Base-by-base conservation (phyloP, 106 monocot species). In the Phalaenopsis aphrodite region DNA sequence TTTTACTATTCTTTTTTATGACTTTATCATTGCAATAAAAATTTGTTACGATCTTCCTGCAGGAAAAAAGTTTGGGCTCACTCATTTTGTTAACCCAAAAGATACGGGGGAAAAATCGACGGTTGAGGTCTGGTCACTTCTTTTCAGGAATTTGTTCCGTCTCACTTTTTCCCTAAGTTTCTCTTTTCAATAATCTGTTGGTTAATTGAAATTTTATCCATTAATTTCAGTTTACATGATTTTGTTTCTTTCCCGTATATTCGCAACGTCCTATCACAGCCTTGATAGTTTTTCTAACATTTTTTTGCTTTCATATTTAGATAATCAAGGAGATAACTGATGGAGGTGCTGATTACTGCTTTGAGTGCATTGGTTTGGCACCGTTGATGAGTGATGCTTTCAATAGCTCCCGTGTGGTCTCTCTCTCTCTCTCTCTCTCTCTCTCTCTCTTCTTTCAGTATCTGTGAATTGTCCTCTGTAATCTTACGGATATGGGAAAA, bases 61-160 rank as follows among this genome's bases (percentile, higher is more conserved):
- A 97, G 98, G 92, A 17, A 98, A 89, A 83, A 94, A 83, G 82
- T 87, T 98, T 86, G 98, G 98, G 16, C 18, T 98, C 7, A 98
- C 94, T 18, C 90, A 94, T 73, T 94, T 94, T 78, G 72, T 98
- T 11, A 98, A 94, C 58, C 91, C 98, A 36, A 92, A 85, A 46
- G 94, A 94, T 4, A 87, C 80, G 2, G 98, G 92, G 39, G 90
- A 88, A 10, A 87, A 79, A 83, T 17, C 89, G 3, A 56, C 92
- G 5, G 84, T 77, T 21, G 78, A 98, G 92, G 96, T 90, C 71
- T 11, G 71, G 7, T 2, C 15, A 15, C 71, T 71, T 39, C 24
- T 23, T 65, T 65, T 1, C 64, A 21, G n/a, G 23, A 65, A 6
- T 65, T 65, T 65, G 64, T 23, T 65, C 6, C 52, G 14, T 65